These are phyloP conservation scores for Mycena latifolia DNA, from an alignment of 768 basidiomycete genomes.

Conservation along the genomic window DNA sequence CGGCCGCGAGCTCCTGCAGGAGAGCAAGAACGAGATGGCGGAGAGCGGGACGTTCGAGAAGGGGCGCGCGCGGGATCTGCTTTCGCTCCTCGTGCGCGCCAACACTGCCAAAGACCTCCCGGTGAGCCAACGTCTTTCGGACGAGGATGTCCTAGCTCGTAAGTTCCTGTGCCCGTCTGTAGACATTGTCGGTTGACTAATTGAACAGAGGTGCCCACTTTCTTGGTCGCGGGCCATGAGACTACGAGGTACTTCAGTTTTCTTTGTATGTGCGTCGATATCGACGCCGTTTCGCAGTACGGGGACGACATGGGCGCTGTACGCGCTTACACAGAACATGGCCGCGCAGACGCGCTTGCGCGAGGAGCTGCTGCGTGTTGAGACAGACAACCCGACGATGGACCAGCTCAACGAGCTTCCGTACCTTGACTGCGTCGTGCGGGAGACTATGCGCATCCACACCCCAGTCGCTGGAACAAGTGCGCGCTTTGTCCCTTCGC, in stretches of 20 bases:
- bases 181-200: not conserved
- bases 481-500: not conserved
- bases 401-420: constrained; percentile 75
- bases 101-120: constrained; percentile 74
- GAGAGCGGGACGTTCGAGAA: constrained; percentile 47
- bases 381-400: constrained; percentile 73
- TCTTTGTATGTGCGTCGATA: too few relatives aligned
- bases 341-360: constrained; percentile 68
- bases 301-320: constrained; percentile 70
- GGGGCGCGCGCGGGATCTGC: constrained; percentile 61
- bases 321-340: constrained; percentile 60
- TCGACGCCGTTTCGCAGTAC: constrained; percentile 42
- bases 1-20: constrained; percentile 59
- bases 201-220: constrained; percentile 68
- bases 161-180: constrained; percentile 48
- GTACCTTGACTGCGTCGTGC: constrained; percentile 65
- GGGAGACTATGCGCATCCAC: constrained; percentile 16
- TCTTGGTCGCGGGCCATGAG: constrained; percentile 70
- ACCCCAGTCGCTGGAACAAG: not conserved
- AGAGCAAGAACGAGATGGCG: constrained; percentile 59
- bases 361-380: constrained; percentile 63
- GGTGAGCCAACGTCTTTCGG: constrained; percentile 65
- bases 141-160: constrained; percentile 72
- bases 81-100: constrained; percentile 71
- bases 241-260: constrained; percentile 60